Conservation (phyloP, 129 eudicot species). For the Artemisia annua region DNA sequence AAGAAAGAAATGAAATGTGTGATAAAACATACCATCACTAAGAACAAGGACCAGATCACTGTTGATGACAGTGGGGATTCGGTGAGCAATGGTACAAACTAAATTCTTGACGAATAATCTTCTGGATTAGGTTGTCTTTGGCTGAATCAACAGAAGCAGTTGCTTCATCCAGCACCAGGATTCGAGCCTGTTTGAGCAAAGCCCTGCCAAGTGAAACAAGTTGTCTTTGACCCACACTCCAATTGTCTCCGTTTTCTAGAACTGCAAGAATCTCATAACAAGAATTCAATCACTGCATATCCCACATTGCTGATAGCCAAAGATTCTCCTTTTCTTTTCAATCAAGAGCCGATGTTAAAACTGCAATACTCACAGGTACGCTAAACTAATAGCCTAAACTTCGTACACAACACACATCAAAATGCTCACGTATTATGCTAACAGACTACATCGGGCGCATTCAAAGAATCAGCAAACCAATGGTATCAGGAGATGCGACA, state of each 20-base stretch:
- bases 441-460: too few species aligned
- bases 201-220: slow-evolving; percentile 94
- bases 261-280: slow-evolving; percentile 42
- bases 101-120: slow-evolving; percentile 79
- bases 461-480: too few species aligned
- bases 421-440: too few species aligned
- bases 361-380: too few species aligned
- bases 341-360: background rate
- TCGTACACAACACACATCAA: too few species aligned
- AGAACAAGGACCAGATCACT: slow-evolving; percentile 96
- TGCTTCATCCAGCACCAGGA: slow-evolving; percentile 92
- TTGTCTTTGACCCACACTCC: slow-evolving; percentile 98
- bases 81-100: slow-evolving; percentile 95
- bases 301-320: background rate
- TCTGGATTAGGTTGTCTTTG: slow-evolving; percentile 84
- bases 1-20: background rate
- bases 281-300: slow-evolving; percentile 15
- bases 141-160: slow-evolving; percentile 98
- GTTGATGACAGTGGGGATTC: slow-evolving; percentile 90
- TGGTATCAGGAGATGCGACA: too few species aligned
- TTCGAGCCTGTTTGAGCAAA: slow-evolving; percentile 82
- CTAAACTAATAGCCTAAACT: too few species aligned
- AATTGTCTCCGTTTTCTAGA: slow-evolving; percentile 87
- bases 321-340: slow-evolving; percentile 7
- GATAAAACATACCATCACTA: slow-evolving; percentile 73